These are phyloP conservation scores for Ophiocytium majus DNA, from an alignment of 352 stramenopile species.

Conservation along the genomic window DNA sequence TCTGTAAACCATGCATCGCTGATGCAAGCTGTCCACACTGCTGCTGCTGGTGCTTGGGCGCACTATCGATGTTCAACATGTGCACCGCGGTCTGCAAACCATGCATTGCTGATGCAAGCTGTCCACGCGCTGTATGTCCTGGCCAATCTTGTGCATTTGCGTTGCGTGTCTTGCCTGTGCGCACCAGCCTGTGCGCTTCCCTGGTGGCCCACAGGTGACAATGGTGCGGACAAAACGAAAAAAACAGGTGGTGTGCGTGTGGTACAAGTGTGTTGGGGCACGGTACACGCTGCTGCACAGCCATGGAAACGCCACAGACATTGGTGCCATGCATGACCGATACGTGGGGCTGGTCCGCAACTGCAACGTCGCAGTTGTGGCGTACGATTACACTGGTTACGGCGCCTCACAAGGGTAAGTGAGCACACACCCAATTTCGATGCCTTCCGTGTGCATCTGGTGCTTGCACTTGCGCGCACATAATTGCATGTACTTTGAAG, in stretches of 20 bases:
- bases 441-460: too few species aligned
- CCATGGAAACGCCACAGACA: conserved; percentile 70
- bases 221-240: background rate
- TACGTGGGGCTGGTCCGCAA: conserved; percentile 63
- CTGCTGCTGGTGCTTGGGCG: background rate
- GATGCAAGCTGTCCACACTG: background rate
- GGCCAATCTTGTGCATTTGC: too few species aligned
- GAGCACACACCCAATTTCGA: too few species aligned
- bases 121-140: too few species aligned
- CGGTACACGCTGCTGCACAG: conserved; percentile 67
- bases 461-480: too few species aligned
- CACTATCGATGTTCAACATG: background rate
- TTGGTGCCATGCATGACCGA: conserved; percentile 67
- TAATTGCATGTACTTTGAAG: too few species aligned
- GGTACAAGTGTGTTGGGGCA: conserved; percentile 22
- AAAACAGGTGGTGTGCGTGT: background rate
- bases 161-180: background rate
- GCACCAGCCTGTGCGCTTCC: background rate
- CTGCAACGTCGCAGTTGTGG: conserved; percentile 65
- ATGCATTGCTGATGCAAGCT: background rate
- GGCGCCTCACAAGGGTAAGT: conserved; percentile 50
- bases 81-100: background rate
- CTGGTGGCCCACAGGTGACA: background rate
- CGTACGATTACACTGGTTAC: conserved; percentile 72
- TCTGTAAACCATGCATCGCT: background rate